Evolutionary conservation across 345 rosid genomes (phyloP).

Genomic region (Euphorbia peplus): DNA sequence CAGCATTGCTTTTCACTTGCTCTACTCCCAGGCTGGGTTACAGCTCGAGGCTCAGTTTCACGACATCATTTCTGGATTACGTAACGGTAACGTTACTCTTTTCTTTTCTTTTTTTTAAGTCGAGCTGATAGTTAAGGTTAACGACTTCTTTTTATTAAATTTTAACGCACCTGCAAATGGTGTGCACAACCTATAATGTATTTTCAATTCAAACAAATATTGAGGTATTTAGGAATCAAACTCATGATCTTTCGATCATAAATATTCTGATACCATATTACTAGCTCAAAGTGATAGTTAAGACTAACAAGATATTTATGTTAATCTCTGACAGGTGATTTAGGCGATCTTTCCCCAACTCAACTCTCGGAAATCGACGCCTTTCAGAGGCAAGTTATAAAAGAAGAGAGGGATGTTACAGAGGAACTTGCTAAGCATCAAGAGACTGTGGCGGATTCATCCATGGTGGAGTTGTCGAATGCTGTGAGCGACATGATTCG

Average conservation of each 20-base stretch:
- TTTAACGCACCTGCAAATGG: no score
- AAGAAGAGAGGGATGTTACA: conserved; percentile 35
- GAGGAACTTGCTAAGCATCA: conserved; percentile 43
- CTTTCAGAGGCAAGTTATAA: conserved; percentile 24
- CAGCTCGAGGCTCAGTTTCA: conserved; percentile 35
- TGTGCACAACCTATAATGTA: no score
- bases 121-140: no score
- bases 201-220: no score
- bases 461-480: conserved; percentile 47
- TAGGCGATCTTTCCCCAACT: conserved; percentile 34
- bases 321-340: no score
- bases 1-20: conserved; percentile 45
- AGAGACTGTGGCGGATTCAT: conserved; percentile 39
- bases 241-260: no score
- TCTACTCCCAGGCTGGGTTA: conserved; percentile 46
- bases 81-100: conserved; percentile 32
- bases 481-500: conserved; percentile 23
- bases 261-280: no score
- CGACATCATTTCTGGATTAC: conserved; percentile 33
- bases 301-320: no score
- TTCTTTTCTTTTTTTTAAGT: no score
- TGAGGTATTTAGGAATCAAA: no score
- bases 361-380: conserved; percentile 38
- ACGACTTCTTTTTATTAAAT: no score
- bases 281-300: no score